phyloP scores from a whole-genome alignment of 1,284 basidiomycete genomes.

The Cryptococcus amylolentus region DNA sequence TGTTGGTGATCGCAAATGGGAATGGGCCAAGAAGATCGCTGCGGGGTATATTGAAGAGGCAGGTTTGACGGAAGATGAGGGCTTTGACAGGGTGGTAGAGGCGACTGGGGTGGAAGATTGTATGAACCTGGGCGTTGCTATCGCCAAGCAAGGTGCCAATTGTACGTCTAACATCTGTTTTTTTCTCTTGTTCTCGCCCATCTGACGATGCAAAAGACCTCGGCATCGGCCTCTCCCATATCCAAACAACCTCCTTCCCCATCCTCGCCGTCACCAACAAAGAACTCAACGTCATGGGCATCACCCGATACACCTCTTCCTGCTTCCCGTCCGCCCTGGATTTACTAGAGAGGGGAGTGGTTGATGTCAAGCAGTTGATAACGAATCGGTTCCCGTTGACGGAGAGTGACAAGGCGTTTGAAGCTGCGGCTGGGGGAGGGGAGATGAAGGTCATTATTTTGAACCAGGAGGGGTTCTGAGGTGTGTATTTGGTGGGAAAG shows the following conservation, averaged over 20 bases:
- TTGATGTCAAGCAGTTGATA: conserved; percentile 57
- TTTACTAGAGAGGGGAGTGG: conserved; percentile 54
- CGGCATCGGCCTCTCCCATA: conserved; percentile 43
- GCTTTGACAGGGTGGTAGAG: conserved; percentile 62
- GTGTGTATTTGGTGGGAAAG: neutral
- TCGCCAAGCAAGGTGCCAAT: conserved; percentile 62
- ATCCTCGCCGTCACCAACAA: conserved; percentile 55
- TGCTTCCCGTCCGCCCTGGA: conserved; percentile 55
- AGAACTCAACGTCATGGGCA: conserved; percentile 70
- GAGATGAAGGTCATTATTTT: conserved; percentile 46
- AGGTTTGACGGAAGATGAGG: conserved; percentile 42
- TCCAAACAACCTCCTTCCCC: conserved; percentile 43
- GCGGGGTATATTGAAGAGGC: conserved; percentile 27
- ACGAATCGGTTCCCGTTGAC: conserved; percentile 56
- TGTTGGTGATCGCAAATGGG: conserved; percentile 40
- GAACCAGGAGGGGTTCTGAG: conserved; percentile 39
- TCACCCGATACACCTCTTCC: conserved; percentile 47
- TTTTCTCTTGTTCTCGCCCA: neutral
- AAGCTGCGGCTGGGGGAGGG: conserved; percentile 53
- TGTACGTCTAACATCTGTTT: conserved; percentile 17
- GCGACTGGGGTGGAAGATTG: conserved; percentile 61
- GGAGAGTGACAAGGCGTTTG: conserved; percentile 53
- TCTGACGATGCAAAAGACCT: conserved; percentile 27
- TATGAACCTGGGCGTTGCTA: conserved; percentile 55
- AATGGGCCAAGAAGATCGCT: conserved; percentile 33